Base-by-base conservation (phyloP, 257 asterid genomes). In the Gentiana straminea region DNA sequence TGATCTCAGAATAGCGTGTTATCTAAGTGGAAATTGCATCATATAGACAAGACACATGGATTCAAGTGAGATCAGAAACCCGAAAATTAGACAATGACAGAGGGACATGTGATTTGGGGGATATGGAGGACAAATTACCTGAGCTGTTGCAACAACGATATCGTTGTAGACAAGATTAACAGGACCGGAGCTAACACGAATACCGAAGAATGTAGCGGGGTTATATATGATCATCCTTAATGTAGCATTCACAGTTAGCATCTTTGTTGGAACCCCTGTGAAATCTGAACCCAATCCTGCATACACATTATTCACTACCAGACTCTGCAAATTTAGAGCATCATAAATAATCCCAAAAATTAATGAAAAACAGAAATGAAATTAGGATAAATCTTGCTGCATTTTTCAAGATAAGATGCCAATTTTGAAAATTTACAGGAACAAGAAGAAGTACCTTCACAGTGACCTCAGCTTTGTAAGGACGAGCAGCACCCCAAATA, bases 401-500 rank as follows among this genome's bases (percentile, higher is more conserved):
- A 46, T 44, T 13, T 8, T 8, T 48, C 38, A 8, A 41, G 49
- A n/a, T 37, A n/a, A 64, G 8, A 24, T 24, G 24, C 24, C 1
- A 24, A 24, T 24, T 24, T 24, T 24, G 60, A 44, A 7, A 33
- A 32, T 4, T 49, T 52, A 8, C n/a, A 54, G 74, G 4, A 39
- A 7, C 10, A 41, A 10, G 46, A 41, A 7, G 9, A 41, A 5
- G 2, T 41, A 90, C 98, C 96, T 64, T 81, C 35, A 86, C 84
- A 60, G 78, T 51, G 71, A 91, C 73, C 11, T 79, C 74, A 0
- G 89, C 73, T 66, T 74, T 76, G 69, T 63, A 91, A 41, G 90
- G 87, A 68, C 98, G 72, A 0, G 79, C 98, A 5, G 98, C 98
- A 11, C 81, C 96, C 96, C 98, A 91, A 1, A 91, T 84, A 24